Base-by-base conservation (phyloP, 495 filamentous ascomycete species). In the Penicillium waksmanii region DNA sequence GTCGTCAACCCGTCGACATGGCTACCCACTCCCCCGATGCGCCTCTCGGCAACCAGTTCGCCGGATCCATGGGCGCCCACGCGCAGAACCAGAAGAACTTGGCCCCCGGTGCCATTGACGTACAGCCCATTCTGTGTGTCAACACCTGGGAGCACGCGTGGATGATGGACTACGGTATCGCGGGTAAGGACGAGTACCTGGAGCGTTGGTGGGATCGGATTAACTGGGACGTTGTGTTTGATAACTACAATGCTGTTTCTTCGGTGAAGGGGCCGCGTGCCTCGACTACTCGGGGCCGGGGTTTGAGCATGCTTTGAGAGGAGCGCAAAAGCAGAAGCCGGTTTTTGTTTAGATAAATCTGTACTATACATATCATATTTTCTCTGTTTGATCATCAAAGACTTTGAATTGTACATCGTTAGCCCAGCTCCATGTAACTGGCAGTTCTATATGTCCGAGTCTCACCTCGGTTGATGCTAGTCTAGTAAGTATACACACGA, bases 131-230 rank as follows among this genome's bases (percentile, higher is more conserved):
- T 60, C 76, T 98, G 57, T 96, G 93, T 66, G 82, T 98, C 47
- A 98, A 95, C 73, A 96, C 92, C 25, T 98, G 95, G 95, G 88
- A 97, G 79, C 95, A 98, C 74, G 89, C 87, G 2, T 98, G 90
- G 87, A 75, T 98, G 72, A 82, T 81, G 58, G 92, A 98, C 70
- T 97, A 87, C 67, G 92, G 92, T 25, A 78, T 97, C 47, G 77
- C 74, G 38, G 91, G 91, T 12, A 98, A 96, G 87, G 80, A 80
- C 49, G 72, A 78, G 56, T 98, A 84, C 75, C 78, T 93, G 51
- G 82, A 89, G 77, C 75, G 70, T 46, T 97, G 94, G 93, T 98
- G 95, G 95, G 73, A 91, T 34, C 74, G 72, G 31, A 87, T 98
- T 54, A 85, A 98, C 76, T 98, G 95, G 95, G 71, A 85, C 5